Evolutionary conservation across 176 grass and related monocot species (phyloP).

Genomic region (Oryza meridionalis): DNA sequence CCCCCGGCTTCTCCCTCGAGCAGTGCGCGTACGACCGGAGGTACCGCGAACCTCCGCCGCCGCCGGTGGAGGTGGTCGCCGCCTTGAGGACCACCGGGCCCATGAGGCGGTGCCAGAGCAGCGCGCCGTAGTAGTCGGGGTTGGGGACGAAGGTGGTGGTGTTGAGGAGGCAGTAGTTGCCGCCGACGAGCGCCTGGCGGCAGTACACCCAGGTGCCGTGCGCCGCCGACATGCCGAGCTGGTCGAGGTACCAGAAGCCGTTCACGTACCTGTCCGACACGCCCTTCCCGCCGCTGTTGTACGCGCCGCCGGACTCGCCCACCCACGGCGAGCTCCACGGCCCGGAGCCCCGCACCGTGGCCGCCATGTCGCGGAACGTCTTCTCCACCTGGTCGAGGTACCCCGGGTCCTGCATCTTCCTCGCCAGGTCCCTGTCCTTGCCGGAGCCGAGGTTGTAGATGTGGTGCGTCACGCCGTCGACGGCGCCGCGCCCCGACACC

Average conservation of each 20-base stretch:
- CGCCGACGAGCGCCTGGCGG: conserved; percentile 62
- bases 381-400: conserved; percentile 44
- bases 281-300: conserved; percentile 60
- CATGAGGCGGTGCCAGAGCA: conserved; percentile 65
- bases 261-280: conserved; percentile 56
- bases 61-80: too few relatives aligned
- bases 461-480: conserved; percentile 61
- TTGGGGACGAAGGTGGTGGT: conserved; percentile 57
- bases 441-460: conserved; percentile 76
- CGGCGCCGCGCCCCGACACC: conserved; percentile 49
- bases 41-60: conserved; percentile 21
- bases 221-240: conserved; percentile 59
- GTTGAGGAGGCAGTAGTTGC: conserved; percentile 73
- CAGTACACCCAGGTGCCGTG: conserved; percentile 63
- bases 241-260: conserved; percentile 76
- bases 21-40: conserved; percentile 69
- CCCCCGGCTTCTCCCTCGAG: conserved; percentile 54
- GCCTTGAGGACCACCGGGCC: conserved; percentile 48
- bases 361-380: conserved; percentile 43
- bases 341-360: conserved; percentile 31
- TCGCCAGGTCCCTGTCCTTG: conserved; percentile 42
- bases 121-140: conserved; percentile 70
- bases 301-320: conserved; percentile 66
- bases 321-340: conserved; percentile 70
- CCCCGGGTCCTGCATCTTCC: conserved; percentile 50